Percentiles rank a stretch among this genome's conserved stretches.
Conservation (phyloP, 345 rosid species). For the Psidium guajava region DNA sequence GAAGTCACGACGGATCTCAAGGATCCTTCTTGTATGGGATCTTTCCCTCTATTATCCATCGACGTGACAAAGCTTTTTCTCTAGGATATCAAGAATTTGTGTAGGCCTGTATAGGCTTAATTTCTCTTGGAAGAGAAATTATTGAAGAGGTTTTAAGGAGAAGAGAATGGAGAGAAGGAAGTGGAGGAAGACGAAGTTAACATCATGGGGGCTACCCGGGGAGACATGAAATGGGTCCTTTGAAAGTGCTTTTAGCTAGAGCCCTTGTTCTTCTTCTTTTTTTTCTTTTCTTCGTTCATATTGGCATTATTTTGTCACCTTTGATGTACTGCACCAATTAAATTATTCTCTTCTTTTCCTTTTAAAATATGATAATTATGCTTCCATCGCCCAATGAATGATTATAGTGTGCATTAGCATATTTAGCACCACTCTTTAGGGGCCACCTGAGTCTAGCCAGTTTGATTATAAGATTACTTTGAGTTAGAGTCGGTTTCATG, state of each 20-base stretch:
- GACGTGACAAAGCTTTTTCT: not conserved
- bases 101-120: not conserved
- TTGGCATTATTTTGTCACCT: not conserved
- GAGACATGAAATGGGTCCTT: conserved; percentile 6
- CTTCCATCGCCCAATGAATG: conserved; percentile 3
- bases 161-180: not conserved
- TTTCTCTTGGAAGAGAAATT: not conserved
- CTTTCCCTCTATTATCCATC: conserved; percentile 12
- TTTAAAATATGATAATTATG: not conserved
- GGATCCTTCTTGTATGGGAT: conserved; percentile 19
- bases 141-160: not conserved
- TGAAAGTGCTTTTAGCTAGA: conserved; percentile 3
- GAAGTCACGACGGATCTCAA: conserved; percentile 6
- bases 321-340: not conserved
- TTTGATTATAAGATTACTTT: not conserved
- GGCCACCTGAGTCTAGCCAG: not conserved
- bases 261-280: not conserved
- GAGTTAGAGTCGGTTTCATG: not conserved
- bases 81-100: not conserved
- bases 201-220: not conserved
- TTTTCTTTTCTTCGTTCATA: not conserved
- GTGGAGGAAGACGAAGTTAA: not conserved
- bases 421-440: conserved; percentile 3
- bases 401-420: conserved; percentile 2
- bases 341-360: not conserved